Evolutionary conservation across 345 rosid genomes (phyloP).

Genomic region (Gossypium turneri): DNA sequence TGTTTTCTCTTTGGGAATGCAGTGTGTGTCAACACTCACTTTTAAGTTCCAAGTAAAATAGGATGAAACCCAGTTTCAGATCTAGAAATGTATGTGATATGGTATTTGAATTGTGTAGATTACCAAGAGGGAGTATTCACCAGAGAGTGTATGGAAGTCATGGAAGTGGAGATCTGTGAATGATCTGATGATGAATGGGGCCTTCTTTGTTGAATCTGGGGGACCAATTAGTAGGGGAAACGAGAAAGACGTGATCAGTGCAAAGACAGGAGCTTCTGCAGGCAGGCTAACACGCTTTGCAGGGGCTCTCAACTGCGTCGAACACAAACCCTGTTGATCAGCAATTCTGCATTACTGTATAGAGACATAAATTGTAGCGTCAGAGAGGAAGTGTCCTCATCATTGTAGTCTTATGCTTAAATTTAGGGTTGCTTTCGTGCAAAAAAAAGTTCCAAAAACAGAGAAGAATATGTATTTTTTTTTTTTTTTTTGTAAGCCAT

Average conservation of each 20-base stretch:
- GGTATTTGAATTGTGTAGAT: slow-evolving; percentile 20
- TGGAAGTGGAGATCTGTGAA: slow-evolving; percentile 51
- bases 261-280: slow-evolving; percentile 4
- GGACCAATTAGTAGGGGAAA: not conserved
- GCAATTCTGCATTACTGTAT: too few relatives aligned
- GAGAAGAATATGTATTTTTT: too few relatives aligned
- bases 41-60: too few relatives aligned
- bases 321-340: not conserved
- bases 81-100: not conserved
- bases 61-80: too few relatives aligned
- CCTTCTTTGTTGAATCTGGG: slow-evolving; percentile 41
- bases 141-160: slow-evolving; percentile 28
- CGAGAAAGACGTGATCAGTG: not conserved
- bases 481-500: too few relatives aligned
- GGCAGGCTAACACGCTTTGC: slow-evolving; percentile 7
- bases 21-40: too few relatives aligned
- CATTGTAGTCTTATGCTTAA: not conserved
- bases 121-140: slow-evolving; percentile 31
- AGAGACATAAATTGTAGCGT: not conserved
- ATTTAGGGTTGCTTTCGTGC: not conserved
- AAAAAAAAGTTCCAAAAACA: too few relatives aligned
- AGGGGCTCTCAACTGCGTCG: slow-evolving; percentile 11
- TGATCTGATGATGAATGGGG: slow-evolving; percentile 43
- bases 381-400: not conserved
- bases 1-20: too few relatives aligned